Conservation (phyloP, 768 basidiomycete species). For the Pisolithus orientalis region DNA sequence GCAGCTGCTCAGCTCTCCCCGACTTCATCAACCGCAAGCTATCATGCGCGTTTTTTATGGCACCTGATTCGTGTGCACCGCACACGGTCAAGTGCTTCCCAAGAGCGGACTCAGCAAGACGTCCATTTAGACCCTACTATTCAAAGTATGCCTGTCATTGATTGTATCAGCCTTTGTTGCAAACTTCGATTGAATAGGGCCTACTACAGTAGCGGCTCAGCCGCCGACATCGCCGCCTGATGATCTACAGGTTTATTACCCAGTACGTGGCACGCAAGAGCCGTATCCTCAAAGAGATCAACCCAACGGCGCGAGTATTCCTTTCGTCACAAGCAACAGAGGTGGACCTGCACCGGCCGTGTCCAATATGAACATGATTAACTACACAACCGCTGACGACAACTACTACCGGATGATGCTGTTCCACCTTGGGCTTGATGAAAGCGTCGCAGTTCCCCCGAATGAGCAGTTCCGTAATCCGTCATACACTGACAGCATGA, state of each 20-base stretch:
- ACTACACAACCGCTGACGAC: constrained; percentile 44
- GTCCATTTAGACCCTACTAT: constrained; percentile 50
- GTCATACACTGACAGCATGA: constrained; percentile 30
- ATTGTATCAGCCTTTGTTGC: background rate
- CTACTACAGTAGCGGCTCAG: constrained; percentile 17
- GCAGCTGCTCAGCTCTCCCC: constrained; percentile 59
- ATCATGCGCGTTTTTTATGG: constrained; percentile 75
- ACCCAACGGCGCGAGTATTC: constrained; percentile 6
- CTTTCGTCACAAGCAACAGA: constrained; percentile 12
- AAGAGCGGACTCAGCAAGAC: constrained; percentile 32
- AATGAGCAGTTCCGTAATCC: constrained; percentile 20
- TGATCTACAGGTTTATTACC: constrained; percentile 12
- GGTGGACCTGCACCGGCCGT: constrained; percentile 19
- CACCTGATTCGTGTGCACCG: constrained; percentile 60
- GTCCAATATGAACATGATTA: constrained; percentile 26
- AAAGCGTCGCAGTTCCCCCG: constrained; percentile 17
- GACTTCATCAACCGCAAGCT: constrained; percentile 60
- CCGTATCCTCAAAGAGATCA: constrained; percentile 6
- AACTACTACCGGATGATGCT: constrained; percentile 75
- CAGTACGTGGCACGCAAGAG: constrained; percentile 14
- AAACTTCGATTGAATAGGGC: constrained; percentile 14
- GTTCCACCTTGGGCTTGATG: constrained; percentile 64
- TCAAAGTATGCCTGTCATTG: constrained; percentile 36
- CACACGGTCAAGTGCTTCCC: constrained; percentile 36
- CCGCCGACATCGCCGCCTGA: constrained; percentile 18